phyloP scores from a whole-genome alignment of 345 rosid species.

The Heritiera littoralis region DNA sequence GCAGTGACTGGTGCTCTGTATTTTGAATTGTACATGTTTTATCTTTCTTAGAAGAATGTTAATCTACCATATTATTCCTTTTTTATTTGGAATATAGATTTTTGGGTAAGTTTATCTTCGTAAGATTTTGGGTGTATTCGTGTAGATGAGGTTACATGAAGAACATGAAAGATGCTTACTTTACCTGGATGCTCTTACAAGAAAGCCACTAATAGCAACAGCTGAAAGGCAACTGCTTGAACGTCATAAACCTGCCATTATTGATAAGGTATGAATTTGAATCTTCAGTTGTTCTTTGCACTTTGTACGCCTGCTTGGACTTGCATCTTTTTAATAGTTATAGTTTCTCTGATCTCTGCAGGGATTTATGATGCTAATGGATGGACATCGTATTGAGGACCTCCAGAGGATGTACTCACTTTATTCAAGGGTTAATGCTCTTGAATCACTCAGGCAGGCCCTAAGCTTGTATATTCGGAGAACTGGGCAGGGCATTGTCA shows the following conservation, averaged over 20 bases:
- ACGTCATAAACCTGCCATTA: slow-evolving; percentile 80
- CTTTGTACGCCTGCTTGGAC: slow-evolving; percentile 4
- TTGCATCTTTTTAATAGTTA: slow-evolving; percentile 9
- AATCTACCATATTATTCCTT: background rate
- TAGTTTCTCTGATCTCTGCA: slow-evolving; percentile 33
- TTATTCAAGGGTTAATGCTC: slow-evolving; percentile 79
- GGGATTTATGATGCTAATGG: slow-evolving; percentile 92
- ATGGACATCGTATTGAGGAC: slow-evolving; percentile 90
- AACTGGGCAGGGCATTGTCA: slow-evolving; percentile 78
- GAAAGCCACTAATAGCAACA: slow-evolving; percentile 81
- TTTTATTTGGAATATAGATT: background rate
- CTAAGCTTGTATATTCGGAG: slow-evolving; percentile 75
- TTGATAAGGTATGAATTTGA: slow-evolving; percentile 69
- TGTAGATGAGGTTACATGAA: slow-evolving; percentile 90
- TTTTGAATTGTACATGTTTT: background rate
- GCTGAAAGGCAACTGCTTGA: slow-evolving; percentile 89
- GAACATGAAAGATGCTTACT: slow-evolving; percentile 94
- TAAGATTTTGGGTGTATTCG: slow-evolving; percentile 22
- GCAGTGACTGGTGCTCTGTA: slow-evolving; percentile 3
- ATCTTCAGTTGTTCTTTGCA: slow-evolving; percentile 16
- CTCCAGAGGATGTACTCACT: slow-evolving; percentile 78
- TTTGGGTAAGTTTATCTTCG: slow-evolving; percentile 18
- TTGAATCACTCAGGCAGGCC: slow-evolving; percentile 83
- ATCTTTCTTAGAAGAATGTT: slow-evolving; percentile 3
- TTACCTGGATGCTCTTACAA: slow-evolving; percentile 81